Evolutionary conservation across 192 early-diverging fungal genomes (phyloP), one percentile per base, ranked within the genome.

Genomic region (Entophlyctis helioformis): DNA sequence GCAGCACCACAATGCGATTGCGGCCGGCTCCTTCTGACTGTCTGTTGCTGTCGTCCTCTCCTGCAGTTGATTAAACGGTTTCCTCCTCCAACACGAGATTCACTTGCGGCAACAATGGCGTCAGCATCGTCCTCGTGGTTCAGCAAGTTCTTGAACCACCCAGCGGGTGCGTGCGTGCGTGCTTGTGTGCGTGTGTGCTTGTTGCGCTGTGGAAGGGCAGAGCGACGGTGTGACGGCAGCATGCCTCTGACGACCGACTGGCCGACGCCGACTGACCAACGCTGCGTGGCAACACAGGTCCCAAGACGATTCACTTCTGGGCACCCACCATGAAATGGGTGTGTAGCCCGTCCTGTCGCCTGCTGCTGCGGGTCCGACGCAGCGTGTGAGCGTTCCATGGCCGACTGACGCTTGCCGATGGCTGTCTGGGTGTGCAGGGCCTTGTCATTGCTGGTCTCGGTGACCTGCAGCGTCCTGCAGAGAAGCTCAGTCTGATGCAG

Each of bases 281-380:
- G 13, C 36, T 36, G n/a, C 23, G 22, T 50, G 11, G 3, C 39
- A 26, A 6, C 15, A 21, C 51, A 84, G 90, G 90, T 44, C 95
- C 95, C 51, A 94, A 94, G 70, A 98, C 95, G 37, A 82, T 98
- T 54, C 87, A 90, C 64, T 98, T 98, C 61, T 98, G 95, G 95
- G 95, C 91, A 0, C 95, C 95, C 41, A 67, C 80, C 42, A 80
- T 75, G 69, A 91, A 91, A 83, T 89, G 86, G 86, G 83, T 83
- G 72, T 44, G 60, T 57, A 34, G 41, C 33, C 3, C n/a, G n/a
- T n/a, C n/a, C n/a, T n/a, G n/a, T n/a, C n/a, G n/a, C n/a, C n/a
- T n/a, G n/a, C n/a, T n/a, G n/a, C n/a, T n/a, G n/a, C n/a, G n/a
- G n/a, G n/a, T n/a, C n/a, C n/a, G n/a, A n/a, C n/a, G n/a, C n/a